Percentiles rank a stretch among this genome's conserved stretches.
These are phyloP conservation scores for Eucalyptus urophylla DNA, from an alignment of 345 rosid genomes.

Conservation along the genomic window DNA sequence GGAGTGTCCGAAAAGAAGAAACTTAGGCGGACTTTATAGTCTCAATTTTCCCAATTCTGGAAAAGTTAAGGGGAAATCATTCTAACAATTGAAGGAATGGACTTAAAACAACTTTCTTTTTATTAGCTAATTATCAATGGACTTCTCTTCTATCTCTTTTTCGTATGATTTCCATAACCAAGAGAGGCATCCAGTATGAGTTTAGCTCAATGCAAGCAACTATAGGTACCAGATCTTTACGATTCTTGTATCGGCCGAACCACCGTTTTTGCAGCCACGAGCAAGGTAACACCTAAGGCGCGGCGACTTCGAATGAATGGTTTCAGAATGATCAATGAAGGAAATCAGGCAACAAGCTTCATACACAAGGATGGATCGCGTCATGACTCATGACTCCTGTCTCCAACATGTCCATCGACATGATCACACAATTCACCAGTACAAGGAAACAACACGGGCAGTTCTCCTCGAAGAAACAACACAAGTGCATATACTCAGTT, in stretches of 20 bases:
- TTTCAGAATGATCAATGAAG: background rate
- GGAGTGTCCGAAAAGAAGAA: background rate
- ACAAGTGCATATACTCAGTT: background rate
- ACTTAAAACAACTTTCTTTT: background rate
- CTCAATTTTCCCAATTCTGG: background rate
- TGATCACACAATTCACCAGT: background rate
- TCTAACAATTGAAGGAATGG: background rate
- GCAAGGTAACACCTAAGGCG: background rate
- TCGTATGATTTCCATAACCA: background rate
- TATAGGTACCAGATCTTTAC: background rate
- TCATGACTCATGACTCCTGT: background rate
- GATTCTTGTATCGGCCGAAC: rapidly evolving
- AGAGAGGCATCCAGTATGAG: background rate
- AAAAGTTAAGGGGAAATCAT: background rate
- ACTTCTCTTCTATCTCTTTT: background rate
- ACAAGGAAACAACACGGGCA: background rate
- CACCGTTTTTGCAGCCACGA: background rate
- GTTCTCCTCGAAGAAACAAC: background rate
- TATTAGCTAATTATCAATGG: background rate
- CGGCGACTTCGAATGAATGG: background rate
- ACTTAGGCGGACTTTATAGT: background rate
- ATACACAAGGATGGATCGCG: background rate
- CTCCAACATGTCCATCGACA: background rate
- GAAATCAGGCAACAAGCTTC: background rate
- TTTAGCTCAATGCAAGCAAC: background rate